phyloP scores from a whole-genome alignment of 2,329 filamentous ascomycete species.

The Corniculantispora saksenae region DNA sequence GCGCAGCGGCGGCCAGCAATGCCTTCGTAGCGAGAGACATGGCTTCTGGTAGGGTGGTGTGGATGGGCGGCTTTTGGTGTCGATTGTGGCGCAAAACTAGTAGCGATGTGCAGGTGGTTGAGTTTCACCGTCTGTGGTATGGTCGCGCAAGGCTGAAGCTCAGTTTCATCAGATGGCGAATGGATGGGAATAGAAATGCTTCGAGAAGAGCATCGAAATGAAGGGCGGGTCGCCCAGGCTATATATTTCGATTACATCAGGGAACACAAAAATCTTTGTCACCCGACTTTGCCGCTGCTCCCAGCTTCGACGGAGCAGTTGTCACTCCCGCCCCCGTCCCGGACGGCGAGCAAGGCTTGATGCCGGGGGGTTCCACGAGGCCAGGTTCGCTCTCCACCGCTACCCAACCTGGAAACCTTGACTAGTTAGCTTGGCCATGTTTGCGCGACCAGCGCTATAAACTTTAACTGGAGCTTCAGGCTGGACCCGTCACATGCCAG shows the following conservation, averaged over 20 bases:
- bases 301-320: not conserved
- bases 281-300: not conserved
- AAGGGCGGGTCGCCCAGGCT: not conserved
- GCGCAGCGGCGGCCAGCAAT: not conserved
- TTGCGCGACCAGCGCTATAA: too few relatives aligned
- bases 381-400: not conserved
- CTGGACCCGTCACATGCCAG: constrained; percentile 13
- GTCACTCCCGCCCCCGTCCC: constrained; percentile 11
- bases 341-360: not conserved
- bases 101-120: not conserved
- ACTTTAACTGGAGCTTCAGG: not conserved
- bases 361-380: constrained; percentile 5
- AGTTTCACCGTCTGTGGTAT: not conserved
- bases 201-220: not conserved
- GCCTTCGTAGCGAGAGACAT: constrained; percentile 17
- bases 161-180: not conserved
- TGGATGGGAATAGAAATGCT: not conserved
- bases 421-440: not conserved
- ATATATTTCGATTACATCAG: constrained; percentile 11
- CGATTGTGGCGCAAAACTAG: not conserved
- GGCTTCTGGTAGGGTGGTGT: not conserved
- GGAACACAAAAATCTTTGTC: not conserved
- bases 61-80: not conserved
- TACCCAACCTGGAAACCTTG: not conserved
- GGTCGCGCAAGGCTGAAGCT: not conserved